phyloP scores from a whole-genome alignment of 192 early-diverging fungal species.

The Coemansia sp. region DNA sequence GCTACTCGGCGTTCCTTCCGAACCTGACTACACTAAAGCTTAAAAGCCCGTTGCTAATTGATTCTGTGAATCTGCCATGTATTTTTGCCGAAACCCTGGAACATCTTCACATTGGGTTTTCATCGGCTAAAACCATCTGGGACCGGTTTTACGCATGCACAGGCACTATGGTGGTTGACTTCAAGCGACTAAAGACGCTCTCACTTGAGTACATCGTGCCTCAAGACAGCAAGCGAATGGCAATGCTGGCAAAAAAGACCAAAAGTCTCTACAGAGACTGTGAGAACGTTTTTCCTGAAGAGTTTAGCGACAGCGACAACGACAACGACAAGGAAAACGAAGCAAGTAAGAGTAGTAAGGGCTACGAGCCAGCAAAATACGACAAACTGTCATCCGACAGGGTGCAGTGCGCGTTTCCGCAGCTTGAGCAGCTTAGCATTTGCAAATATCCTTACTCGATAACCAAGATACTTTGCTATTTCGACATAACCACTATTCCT shows the following conservation, averaged over 20 bases:
- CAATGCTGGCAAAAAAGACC: background rate
- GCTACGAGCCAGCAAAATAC: slow-evolving; percentile 1
- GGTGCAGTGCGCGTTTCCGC: slow-evolving; percentile 17
- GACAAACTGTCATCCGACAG: background rate
- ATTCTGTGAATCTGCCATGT: slow-evolving; percentile 27
- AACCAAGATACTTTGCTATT: slow-evolving; percentile 22
- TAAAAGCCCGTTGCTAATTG: slow-evolving; percentile 23
- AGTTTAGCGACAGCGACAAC: slow-evolving; percentile 4
- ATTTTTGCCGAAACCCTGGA: slow-evolving; percentile 42
- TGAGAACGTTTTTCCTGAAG: slow-evolving; percentile 10
- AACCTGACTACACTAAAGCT: slow-evolving; percentile 30
- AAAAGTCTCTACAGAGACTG: slow-evolving; percentile 21
- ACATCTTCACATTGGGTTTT: slow-evolving; percentile 31
- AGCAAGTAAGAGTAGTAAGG: background rate
- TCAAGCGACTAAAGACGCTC: slow-evolving; percentile 24
- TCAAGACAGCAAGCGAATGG: background rate
- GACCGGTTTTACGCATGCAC: slow-evolving; percentile 29
- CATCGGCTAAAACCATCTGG: slow-evolving; percentile 40
- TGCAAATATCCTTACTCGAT: slow-evolving; percentile 34
- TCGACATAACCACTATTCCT: slow-evolving; percentile 27
- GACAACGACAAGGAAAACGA: slow-evolving; percentile 12
- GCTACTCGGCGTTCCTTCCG: slow-evolving; percentile 36
- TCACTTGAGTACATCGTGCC: slow-evolving; percentile 33
- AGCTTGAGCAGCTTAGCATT: slow-evolving; percentile 24
- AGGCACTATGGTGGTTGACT: slow-evolving; percentile 11